Evolutionary conservation across 768 basidiomycete species (phyloP).

Genomic region (Tylopilus sp.): DNA sequence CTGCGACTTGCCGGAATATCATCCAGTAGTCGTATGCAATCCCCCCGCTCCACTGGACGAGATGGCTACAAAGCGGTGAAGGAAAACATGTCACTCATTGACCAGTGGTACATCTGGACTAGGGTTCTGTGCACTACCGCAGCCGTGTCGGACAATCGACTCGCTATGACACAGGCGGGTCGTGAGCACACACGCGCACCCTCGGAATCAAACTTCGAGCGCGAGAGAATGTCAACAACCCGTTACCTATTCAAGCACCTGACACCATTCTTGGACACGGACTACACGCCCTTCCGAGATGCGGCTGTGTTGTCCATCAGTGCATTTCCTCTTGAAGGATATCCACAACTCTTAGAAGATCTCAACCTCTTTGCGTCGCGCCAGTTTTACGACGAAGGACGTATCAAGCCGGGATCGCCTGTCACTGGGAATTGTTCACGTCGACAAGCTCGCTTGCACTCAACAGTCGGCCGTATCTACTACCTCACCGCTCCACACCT

Average conservation of each 20-base stretch:
- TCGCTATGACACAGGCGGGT: slow-evolving; percentile 47
- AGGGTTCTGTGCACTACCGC: slow-evolving; percentile 85
- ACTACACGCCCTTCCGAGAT: slow-evolving; percentile 79
- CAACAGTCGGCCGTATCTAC: slow-evolving; percentile 87
- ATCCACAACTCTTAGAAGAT: slow-evolving; percentile 81
- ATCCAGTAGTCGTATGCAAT: slow-evolving; percentile 38
- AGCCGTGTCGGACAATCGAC: slow-evolving; percentile 58
- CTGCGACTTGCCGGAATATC: slow-evolving; percentile 72
- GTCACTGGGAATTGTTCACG: slow-evolving; percentile 54
- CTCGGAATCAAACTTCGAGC: slow-evolving; percentile 72
- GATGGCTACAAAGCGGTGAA: slow-evolving; percentile 50
- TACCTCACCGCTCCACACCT: slow-evolving; percentile 77
- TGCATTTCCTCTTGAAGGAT: slow-evolving; percentile 72
- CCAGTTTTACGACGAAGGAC: slow-evolving; percentile 73
- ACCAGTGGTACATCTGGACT: slow-evolving; percentile 84
- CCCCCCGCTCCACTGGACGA: slow-evolving; percentile 44
- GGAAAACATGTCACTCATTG: slow-evolving; percentile 57
- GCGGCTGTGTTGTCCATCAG: slow-evolving; percentile 87
- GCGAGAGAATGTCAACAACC: slow-evolving; percentile 79
- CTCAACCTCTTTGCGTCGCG: slow-evolving; percentile 75
- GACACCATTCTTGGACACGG: slow-evolving; percentile 84
- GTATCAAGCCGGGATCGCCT: slow-evolving; percentile 45
- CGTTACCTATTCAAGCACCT: slow-evolving; percentile 81
- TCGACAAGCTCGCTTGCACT: slow-evolving; percentile 75
- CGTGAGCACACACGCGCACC: slow-evolving; percentile 68